Evolutionary conservation across 1,139 yeast genomes (phyloP), one percentile per base, ranked within the genome.

Genomic region (Hemisphaericaspora lyxosophila): DNA sequence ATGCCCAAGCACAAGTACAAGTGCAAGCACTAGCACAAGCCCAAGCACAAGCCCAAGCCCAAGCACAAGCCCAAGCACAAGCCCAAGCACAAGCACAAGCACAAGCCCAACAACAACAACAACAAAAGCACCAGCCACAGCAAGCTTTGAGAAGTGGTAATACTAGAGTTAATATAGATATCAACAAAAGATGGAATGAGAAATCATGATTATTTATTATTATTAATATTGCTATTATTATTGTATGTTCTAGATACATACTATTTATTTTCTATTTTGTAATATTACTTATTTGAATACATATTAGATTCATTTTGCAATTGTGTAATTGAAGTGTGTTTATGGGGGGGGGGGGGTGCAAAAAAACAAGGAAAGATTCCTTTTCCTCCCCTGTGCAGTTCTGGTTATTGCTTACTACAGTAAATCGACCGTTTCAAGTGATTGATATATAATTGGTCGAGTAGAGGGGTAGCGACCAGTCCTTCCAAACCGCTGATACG

Each of bases 81-180:
- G 33, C 33, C n/a, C n/a, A 31, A 19, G 26, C 19, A 13, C 25
- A 19, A 19, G 27, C 20, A 13, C 34, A 31, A 4, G 29, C 24
- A 15, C 35, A 32, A 11, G 23, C 24, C 8, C 35, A 31, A 9
- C 26, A 31, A 7, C 33, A n/a, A 9, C 35, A 33, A 13, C 23
- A 25, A 8, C 32, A 15, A 12, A 4, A 29, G n/a, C 32, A 29
- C 7, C 24, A 17, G 5, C 23, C 7, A 16, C 32, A 29, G 8
- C 23, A 29, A 8, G 17, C 32, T 26, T 8, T 29, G 32, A 22
- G 36, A 13, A 16, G 26, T 26, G 19, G 4, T 4, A 26, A 12
- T 27, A 25, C 31, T 18, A 25, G 34, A 26, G 26, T 25, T 26
- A 16, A 26, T 17, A 41, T 25, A 36, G 36, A 14, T 30, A 33